Evolutionary conservation across 2,329 filamentous ascomycete species (phyloP).

Genomic region (Talaromyces sp.): DNA sequence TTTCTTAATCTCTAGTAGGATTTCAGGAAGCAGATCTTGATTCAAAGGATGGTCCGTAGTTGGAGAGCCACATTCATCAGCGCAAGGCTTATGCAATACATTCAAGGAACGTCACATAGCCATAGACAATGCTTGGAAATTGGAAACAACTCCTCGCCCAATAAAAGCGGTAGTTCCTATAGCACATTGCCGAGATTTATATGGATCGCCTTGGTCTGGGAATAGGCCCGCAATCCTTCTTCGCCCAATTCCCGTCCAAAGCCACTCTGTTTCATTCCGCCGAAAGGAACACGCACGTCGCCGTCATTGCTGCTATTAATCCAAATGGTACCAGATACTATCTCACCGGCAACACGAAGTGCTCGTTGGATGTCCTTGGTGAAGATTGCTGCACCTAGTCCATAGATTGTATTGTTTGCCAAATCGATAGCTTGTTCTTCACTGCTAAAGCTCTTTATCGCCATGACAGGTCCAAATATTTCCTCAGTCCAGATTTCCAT

Average conservation of each 20-base stretch:
- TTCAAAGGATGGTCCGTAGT: background rate
- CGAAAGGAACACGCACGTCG: background rate
- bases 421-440: slow-evolving; percentile 65
- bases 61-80: background rate
- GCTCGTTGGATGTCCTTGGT: slow-evolving; percentile 65
- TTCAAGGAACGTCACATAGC: background rate
- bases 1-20: background rate
- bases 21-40: background rate
- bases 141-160: background rate
- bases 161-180: background rate
- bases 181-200: background rate
- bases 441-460: slow-evolving; percentile 27
- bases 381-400: background rate
- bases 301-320: background rate
- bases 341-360: slow-evolving; percentile 32
- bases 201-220: background rate
- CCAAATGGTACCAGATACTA: background rate
- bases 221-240: background rate
- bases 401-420: slow-evolving; percentile 57
- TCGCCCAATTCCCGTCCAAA: background rate
- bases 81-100: background rate
- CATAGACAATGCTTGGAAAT: background rate
- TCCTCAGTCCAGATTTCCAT: slow-evolving; percentile 31
- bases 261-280: background rate
- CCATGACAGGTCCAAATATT: slow-evolving; percentile 34